Base-by-base conservation (phyloP, 2,329 filamentous ascomycete genomes). In the Fusarium sp. region DNA sequence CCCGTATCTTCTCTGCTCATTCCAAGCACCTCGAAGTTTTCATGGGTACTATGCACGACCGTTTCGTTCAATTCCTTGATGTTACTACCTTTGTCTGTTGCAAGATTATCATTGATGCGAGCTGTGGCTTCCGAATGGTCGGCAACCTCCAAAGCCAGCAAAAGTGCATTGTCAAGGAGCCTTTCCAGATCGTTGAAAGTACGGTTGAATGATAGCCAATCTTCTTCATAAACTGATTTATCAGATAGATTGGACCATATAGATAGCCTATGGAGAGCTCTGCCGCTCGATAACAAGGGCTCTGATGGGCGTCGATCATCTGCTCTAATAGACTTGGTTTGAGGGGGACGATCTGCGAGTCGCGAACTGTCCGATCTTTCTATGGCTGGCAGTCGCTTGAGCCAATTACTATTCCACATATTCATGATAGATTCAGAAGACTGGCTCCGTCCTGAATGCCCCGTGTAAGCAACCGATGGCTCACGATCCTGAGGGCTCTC, bases 91-190 rank as follows among this genome's bases (percentile, higher is more conserved):
- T 53, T 52, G 17, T 65, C 61, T n/a, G 63, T 46, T 8, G 51
- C 32, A n/a, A 55, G 67, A 46, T 63, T 58, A 26, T 68, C 19
- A 22, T 63, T 43, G 33, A 58, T 52, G 26, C 48, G 50, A 26
- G 52, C 44, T 35, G 65, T 28, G 30, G 51, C 57, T 35, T 77
- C 74, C 17, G 79, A 75, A 13, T 64, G 72, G 32, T 79, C 77
- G 6, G 79, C 75, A 13, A 77, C 79, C 50, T 82, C 77, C 19
- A 79, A 77, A 13, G 82, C 83, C 41, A 85, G 72, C 3, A 77
- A 73, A 10, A 85, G 68, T 13, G 83, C 82, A 70, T 86, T 83
- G 32, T 76, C 79, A 7, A 86, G 70, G 19, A 86, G 78, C 24
- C 79, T 75, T 60, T 86, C 83, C 26, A 86, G 74, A 58, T 84